Evolutionary conservation across 2,329 filamentous ascomycete species (phyloP), one percentile per base, ranked within the genome.

Genomic region (Talaromyces islandicus): DNA sequence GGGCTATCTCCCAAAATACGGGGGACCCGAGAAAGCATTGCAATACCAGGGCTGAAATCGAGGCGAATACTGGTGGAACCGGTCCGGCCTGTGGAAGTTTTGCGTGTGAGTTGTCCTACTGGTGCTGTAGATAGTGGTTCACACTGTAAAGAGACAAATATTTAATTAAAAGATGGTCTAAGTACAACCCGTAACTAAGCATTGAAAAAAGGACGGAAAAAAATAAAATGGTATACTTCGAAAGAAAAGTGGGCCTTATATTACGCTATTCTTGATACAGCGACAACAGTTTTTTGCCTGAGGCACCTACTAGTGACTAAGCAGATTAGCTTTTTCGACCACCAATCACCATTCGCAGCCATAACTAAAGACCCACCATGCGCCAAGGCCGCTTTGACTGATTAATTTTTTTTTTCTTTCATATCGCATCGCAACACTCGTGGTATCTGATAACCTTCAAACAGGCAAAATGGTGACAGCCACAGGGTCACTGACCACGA

Each of bases 401-500:
- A 30, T 27, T 54, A 62, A 67, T 69, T 70, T 71, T 75, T 75
- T 75, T 74, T 71, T 61, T 64, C 60, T 67, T 67, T 66, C 56
- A 53, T 65, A 11, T 51, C 24, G 38, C 51, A 64, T 51, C 24
- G 38, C 51, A 64, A 66, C 17, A 60, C 10, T 64, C 65, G 63
- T 66, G 63, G 65, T 71, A 69, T 65, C 65, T 67, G 64, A 68
- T 41, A 59, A 21, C 25, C 53, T 66, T 64, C 56, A 56, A 54
- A 63, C 64, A 61, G 61, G 58, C 63, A 73, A 66, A 63, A 78
- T 79, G 76, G 71, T 69, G 46, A 71, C 75, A 57, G 71, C 76
- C 59, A 76, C 71, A 11, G 62, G 60, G 64, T 67, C 70, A 35
- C 68, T 79, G 60, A 78, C 76, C 35, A 73, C 71, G 7, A 76